phyloP scores from a whole-genome alignment of 352 stramenopile species.

The Phytophthora chlamydospora region DNA sequence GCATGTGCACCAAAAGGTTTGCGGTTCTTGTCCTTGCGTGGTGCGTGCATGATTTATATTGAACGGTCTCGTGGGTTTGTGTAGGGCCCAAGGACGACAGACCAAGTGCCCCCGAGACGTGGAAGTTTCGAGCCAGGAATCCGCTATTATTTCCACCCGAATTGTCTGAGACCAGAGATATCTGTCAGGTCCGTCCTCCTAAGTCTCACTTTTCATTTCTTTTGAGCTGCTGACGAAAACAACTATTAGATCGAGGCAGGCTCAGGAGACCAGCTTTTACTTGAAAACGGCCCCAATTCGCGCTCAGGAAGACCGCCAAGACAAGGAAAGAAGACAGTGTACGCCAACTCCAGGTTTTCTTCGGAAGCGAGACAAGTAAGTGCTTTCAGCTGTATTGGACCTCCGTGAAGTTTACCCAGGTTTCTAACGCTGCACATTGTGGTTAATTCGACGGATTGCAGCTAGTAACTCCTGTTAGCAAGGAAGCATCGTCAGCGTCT shows the following conservation, averaged over 20 bases:
- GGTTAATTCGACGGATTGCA: constrained; percentile 4
- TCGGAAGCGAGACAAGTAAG: constrained; percentile 30
- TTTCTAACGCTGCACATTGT: background rate
- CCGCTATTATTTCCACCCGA: constrained; percentile 81
- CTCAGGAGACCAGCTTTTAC: constrained; percentile 29
- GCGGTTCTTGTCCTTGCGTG: background rate
- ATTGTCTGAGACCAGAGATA: constrained; percentile 54
- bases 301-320: constrained; percentile 33
- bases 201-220: background rate
- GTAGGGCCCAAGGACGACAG: constrained; percentile 63
- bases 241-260: constrained; percentile 31
- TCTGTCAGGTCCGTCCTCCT: constrained; percentile 54
- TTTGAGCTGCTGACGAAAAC: background rate
- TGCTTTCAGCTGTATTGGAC: background rate
- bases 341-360: constrained; percentile 78
- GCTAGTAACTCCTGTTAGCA: background rate
- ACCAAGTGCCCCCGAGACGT: constrained; percentile 71
- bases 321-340: constrained; percentile 59
- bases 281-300: constrained; percentile 50
- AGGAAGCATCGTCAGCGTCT: constrained; percentile 4
- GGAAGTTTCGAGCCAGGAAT: constrained; percentile 78
- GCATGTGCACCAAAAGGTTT: constrained; percentile 62
- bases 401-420: background rate
- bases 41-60: too few species aligned
- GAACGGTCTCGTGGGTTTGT: constrained; percentile 5